A percentile compares a stretch with the other conserved stretches of the same genome.
phyloP scores from a whole-genome alignment of 2,329 filamentous ascomycete genomes.

The Mollisiaceae sp. region DNA sequence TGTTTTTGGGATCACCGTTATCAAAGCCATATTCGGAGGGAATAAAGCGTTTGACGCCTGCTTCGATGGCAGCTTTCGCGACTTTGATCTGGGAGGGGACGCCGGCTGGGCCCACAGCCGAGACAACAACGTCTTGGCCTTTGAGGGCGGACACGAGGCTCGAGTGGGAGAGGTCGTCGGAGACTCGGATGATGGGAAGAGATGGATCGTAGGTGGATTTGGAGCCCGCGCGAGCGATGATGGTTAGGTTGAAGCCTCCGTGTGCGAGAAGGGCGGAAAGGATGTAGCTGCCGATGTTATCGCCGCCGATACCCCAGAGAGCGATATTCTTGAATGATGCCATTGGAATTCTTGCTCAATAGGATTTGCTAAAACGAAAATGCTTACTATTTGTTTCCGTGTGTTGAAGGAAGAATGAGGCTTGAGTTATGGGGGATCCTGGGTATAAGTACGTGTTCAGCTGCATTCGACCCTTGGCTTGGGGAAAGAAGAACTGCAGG shows the following conservation, averaged over 20 bases:
- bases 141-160: background rate
- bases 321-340: constrained; percentile 16
- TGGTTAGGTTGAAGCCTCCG: background rate
- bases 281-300: constrained; percentile 13
- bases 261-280: constrained; percentile 6
- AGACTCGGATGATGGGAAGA: constrained; percentile 1
- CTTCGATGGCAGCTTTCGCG: background rate
- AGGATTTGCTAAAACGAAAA: background rate
- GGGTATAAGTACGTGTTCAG: no score
- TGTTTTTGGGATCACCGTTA: background rate
- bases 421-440: no score
- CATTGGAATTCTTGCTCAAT: background rate
- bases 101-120: background rate
- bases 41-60: background rate
- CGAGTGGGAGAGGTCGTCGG: constrained; percentile 4
- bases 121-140: background rate
- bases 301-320: constrained; percentile 14
- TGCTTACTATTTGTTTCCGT: background rate
- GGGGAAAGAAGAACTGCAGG: no score
- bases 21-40: background rate
- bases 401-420: background rate
- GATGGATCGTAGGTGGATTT: constrained; percentile 6
- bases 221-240: constrained; percentile 9
- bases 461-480: no score
- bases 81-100: background rate